phyloP scores from a whole-genome alignment of 1,284 basidiomycete species.

The Butyriboletus appendiculatus region DNA sequence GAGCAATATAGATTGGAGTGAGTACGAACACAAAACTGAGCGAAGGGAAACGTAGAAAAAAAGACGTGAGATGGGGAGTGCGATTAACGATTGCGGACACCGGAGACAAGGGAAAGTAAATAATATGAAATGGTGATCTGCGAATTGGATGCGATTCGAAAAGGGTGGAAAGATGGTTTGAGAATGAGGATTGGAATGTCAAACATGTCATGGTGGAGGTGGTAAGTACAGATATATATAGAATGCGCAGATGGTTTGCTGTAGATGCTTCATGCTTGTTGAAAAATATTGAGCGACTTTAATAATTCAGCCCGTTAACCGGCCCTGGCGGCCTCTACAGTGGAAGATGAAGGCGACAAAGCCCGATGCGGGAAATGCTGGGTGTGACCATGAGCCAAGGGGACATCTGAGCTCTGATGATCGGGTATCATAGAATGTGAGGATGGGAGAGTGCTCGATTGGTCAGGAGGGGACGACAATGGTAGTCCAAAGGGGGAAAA shows the following conservation, averaged over 20 bases:
- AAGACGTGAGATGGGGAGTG: constrained; percentile 24
- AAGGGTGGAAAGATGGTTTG: constrained; percentile 19
- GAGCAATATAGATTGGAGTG: constrained; percentile 34
- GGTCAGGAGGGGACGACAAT: constrained; percentile 38
- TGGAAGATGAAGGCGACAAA: constrained; percentile 51
- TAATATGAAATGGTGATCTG: constrained; percentile 34
- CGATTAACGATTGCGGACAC: constrained; percentile 32
- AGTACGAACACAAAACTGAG: constrained; percentile 19
- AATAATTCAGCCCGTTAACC: constrained; percentile 44
- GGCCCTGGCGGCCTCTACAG: constrained; percentile 56
- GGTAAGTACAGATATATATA: constrained; percentile 42
- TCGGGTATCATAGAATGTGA: constrained; percentile 65
- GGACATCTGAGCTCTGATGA: constrained; percentile 47
- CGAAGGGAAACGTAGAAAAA: constrained; percentile 11
- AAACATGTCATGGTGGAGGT: constrained; percentile 37
- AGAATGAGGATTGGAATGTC: constrained; percentile 35
- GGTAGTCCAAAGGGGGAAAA: constrained; percentile 69
- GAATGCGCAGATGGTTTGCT: constrained; percentile 41
- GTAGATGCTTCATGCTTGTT: constrained; percentile 43
- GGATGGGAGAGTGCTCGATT: constrained; percentile 38
- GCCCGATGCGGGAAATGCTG: constrained; percentile 48
- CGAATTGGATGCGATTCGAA: constrained; percentile 32
- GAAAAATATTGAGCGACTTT: constrained; percentile 39
- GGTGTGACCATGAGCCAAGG: constrained; percentile 43
- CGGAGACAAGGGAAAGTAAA: constrained; percentile 27